These are phyloP conservation scores for Malus hybrid DNA, from an alignment of 331 rosid genomes.

Conservation along the genomic window DNA sequence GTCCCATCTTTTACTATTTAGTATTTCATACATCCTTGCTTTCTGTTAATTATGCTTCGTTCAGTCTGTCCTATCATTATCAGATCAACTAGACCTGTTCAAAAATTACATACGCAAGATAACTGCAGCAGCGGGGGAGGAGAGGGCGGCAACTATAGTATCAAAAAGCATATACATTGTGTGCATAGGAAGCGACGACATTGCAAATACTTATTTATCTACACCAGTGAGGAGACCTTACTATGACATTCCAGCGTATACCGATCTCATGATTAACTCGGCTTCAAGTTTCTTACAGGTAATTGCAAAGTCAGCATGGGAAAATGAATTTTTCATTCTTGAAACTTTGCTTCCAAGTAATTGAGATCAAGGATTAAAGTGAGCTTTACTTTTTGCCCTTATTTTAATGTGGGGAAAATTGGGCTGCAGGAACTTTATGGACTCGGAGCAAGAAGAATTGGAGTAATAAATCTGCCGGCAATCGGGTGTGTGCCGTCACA, in stretches of 20 bases:
- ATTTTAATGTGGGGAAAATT: not conserved
- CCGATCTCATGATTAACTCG: conserved; percentile 44
- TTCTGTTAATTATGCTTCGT: not conserved
- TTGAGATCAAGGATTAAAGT: not conserved
- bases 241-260: conserved; percentile 43
- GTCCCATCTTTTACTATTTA: not conserved
- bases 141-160: conserved; percentile 21
- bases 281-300: conserved; percentile 56
- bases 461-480: conserved; percentile 32
- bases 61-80: conserved; percentile 51
- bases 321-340: not conserved
- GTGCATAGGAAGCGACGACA: conserved; percentile 57
- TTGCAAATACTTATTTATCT: conserved; percentile 44
- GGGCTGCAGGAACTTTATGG: conserved; percentile 42
- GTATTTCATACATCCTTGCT: not conserved
- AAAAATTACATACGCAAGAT: conserved; percentile 38
- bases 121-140: conserved; percentile 32
- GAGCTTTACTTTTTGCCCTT: not conserved
- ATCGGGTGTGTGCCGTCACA: conserved; percentile 68
- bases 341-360: too few relatives aligned
- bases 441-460: conserved; percentile 57
- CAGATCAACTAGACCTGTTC: conserved; percentile 46
- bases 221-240: conserved; percentile 29
- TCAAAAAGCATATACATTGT: conserved; percentile 45
- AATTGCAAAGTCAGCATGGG: not conserved